These are phyloP conservation scores for Lepidium didymum DNA, from an alignment of 345 rosid species.

Conservation along the genomic window DNA sequence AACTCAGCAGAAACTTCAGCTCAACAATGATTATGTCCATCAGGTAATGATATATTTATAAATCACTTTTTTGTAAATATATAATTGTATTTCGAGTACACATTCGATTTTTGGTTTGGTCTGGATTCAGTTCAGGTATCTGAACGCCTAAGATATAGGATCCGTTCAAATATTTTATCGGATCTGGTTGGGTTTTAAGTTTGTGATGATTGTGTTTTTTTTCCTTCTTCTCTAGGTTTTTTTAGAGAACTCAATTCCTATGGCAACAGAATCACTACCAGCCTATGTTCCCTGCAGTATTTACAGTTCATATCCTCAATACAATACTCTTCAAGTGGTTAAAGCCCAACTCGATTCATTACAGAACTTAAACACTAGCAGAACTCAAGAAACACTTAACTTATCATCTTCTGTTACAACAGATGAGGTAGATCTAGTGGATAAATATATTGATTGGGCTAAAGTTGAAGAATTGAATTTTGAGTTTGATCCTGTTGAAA, in stretches of 20 bases:
- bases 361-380: conserved; percentile 1
- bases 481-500: conserved; percentile 6
- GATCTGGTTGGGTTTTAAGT: neutral
- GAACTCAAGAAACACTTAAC: neutral
- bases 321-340: conserved; percentile 18
- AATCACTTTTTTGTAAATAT: no score
- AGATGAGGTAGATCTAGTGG: conserved; percentile 16
- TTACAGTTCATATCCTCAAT: conserved; percentile 11
- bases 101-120: no score
- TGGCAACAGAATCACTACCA: neutral
- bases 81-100: no score
- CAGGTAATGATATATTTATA: conserved; percentile 2
- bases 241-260: neutral
- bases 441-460: conserved; percentile 17
- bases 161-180: no score
- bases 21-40: neutral
- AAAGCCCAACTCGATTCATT: neutral
- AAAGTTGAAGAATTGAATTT: conserved; percentile 8
- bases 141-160: no score
- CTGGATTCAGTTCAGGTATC: no score
- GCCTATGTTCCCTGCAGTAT: neutral
- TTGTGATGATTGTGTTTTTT: neutral
- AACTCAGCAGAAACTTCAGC: neutral
- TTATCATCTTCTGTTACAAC: neutral
- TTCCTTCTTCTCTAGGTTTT: neutral